phyloP scores from a whole-genome alignment of 768 basidiomycete species.

The Pleurotus citrinopileatus region DNA sequence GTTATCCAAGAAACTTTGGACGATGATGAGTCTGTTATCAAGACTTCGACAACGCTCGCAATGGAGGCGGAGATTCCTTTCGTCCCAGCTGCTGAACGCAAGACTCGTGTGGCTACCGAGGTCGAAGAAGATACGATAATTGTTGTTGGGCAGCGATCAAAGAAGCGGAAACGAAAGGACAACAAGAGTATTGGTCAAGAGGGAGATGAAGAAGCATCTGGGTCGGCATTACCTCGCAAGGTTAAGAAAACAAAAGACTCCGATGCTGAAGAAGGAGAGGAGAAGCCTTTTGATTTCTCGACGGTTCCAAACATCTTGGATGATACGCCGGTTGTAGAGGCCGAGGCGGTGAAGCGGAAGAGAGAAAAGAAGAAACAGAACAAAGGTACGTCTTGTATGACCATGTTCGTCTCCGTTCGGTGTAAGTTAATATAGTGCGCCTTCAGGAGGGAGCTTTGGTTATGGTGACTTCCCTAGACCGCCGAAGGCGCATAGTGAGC shows the following conservation, averaged over 20 bases:
- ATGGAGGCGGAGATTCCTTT: conserved; percentile 75
- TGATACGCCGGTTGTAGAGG: conserved; percentile 41
- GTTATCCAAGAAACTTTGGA: conserved; percentile 18
- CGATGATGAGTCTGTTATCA: not conserved
- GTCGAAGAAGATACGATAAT: conserved; percentile 63
- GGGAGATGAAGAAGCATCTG: conserved; percentile 13
- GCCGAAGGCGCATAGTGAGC: conserved; percentile 61
- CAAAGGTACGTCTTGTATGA: conserved; percentile 22
- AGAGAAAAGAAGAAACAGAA: conserved; percentile 51
- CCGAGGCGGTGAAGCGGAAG: conserved; percentile 32
- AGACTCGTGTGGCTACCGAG: conserved; percentile 19
- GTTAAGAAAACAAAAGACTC: conserved; percentile 19
- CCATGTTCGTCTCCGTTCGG: not conserved
- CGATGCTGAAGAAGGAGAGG: conserved; percentile 16
- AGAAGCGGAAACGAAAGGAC: conserved; percentile 62
- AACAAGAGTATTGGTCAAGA: conserved; percentile 16
- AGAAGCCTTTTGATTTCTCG: conserved; percentile 67
- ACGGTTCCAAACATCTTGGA: conserved; percentile 72
- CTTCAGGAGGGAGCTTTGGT: conserved; percentile 34
- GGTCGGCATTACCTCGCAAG: conserved; percentile 15
- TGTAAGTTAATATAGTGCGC: not conserved
- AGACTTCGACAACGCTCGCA: conserved; percentile 16
- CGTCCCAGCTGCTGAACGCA: conserved; percentile 64
- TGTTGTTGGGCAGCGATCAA: conserved; percentile 65
- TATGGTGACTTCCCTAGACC: conserved; percentile 64